Percentiles rank a stretch among this genome's conserved stretches.
Conservation (phyloP, 2,329 filamentous ascomycete genomes). For the Trichoderma simmonsii region DNA sequence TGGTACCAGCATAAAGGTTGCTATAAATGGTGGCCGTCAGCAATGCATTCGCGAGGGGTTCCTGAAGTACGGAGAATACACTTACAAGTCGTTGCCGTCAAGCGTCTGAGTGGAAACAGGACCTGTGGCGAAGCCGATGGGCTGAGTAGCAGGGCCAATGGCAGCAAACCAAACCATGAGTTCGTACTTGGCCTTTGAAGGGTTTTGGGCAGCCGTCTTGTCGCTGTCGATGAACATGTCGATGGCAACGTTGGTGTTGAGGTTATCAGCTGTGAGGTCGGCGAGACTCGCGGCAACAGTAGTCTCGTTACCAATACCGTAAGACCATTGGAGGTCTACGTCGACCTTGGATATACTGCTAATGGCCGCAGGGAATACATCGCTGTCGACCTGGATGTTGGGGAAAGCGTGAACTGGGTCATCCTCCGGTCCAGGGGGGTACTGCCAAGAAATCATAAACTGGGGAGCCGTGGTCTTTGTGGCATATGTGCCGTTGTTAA, state of each 20-base stretch:
- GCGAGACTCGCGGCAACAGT: constrained; percentile 34
- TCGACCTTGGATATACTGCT: constrained; percentile 38
- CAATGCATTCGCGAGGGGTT: background rate
- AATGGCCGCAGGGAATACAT: constrained; percentile 43
- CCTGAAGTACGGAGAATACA: background rate
- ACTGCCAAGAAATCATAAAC: constrained; percentile 54
- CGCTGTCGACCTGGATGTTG: constrained; percentile 47
- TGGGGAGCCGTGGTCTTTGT: constrained; percentile 44
- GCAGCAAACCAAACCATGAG: constrained; percentile 57
- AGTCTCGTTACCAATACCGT: constrained; percentile 43
- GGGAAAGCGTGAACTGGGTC: constrained; percentile 54
- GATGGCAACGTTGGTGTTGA: constrained; percentile 56
- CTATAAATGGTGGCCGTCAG: constrained; percentile 24
- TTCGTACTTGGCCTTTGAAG: constrained; percentile 45
- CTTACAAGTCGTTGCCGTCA: constrained; percentile 43
- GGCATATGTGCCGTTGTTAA: constrained; percentile 49
- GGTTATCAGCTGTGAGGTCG: constrained; percentile 32
- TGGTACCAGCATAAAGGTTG: constrained; percentile 41
- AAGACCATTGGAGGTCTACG: constrained; percentile 49
- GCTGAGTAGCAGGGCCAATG: constrained; percentile 45
- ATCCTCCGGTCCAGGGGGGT: constrained; percentile 37
- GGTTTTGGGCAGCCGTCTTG: constrained; percentile 38
- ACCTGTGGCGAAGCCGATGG: constrained; percentile 41
- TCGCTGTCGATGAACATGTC: constrained; percentile 57
- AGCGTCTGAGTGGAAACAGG: constrained; percentile 35